These are phyloP conservation scores for Paratinospora sagittata DNA, from an alignment of 164 flowering plant genomes.

Conservation along the genomic window DNA sequence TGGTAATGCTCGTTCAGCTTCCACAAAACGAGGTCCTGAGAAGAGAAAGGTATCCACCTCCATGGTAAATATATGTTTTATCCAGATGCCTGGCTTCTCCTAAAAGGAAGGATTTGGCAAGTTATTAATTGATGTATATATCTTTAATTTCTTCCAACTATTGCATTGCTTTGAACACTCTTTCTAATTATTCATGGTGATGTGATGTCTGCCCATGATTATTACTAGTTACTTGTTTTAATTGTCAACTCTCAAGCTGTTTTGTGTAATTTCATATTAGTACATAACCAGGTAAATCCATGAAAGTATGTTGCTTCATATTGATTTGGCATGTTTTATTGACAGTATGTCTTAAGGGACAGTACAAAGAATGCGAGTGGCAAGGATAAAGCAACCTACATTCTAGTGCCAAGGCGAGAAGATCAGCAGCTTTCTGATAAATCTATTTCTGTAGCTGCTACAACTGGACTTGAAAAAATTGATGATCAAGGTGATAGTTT, in stretches of 20 bases:
- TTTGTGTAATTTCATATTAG: neutral
- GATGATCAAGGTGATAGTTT: constrained; percentile 51
- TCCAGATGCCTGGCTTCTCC: too few species aligned
- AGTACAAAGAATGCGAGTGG: constrained; percentile 34
- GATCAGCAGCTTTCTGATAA: constrained; percentile 46
- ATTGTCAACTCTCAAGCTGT: neutral
- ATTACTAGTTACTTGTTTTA: neutral
- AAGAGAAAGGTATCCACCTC: constrained; percentile 52
- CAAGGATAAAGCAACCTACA: constrained; percentile 55
- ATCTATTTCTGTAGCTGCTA: constrained; percentile 24
- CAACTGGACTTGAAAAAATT: constrained; percentile 31
- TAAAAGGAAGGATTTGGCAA: too few species aligned
- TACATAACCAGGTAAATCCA: neutral
- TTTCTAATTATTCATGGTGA: neutral
- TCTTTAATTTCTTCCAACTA: too few species aligned
- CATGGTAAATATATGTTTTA: constrained; percentile 39
- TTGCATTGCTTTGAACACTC: neutral
- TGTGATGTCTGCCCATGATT: neutral
- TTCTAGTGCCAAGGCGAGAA: constrained; percentile 47
- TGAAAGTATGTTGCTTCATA: constrained; percentile 3
- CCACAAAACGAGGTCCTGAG: constrained; percentile 57
- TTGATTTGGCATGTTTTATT: constrained; percentile 14
- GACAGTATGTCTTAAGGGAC: constrained; percentile 68
- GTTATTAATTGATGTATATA: too few species aligned
- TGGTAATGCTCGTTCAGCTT: constrained; percentile 40